Evolutionary conservation across 768 basidiomycete species (phyloP).

Genomic region (Dendrothele bispora): DNA sequence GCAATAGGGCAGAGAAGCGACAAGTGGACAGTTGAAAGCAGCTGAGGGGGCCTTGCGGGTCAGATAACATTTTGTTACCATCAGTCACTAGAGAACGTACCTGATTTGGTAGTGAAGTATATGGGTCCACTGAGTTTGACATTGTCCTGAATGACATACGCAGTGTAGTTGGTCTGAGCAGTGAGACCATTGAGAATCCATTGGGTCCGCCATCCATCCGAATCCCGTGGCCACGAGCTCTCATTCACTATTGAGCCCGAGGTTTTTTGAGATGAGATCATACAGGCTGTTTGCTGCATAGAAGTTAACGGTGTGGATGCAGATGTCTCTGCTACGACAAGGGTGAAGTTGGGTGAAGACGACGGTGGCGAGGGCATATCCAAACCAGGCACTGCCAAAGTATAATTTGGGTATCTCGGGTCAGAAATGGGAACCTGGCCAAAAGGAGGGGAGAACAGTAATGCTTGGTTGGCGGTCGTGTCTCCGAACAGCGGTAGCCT

Average conservation of each 20-base stretch:
- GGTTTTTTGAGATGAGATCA: slow-evolving; percentile 41
- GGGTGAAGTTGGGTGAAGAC: slow-evolving; percentile 46
- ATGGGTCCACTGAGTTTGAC: slow-evolving; percentile 66
- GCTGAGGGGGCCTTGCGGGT: slow-evolving; percentile 39
- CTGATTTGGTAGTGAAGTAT: slow-evolving; percentile 74
- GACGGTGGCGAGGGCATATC: slow-evolving; percentile 42
- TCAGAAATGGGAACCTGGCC: slow-evolving; percentile 21
- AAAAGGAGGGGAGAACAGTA: slow-evolving; percentile 70
- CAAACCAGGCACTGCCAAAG: slow-evolving; percentile 59
- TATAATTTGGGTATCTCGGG: slow-evolving; percentile 75
- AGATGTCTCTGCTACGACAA: slow-evolving; percentile 54
- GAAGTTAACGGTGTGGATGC: slow-evolving; percentile 28
- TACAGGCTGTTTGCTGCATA: slow-evolving; percentile 60
- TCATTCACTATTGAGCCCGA: slow-evolving; percentile 41
- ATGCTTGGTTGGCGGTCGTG: slow-evolving; percentile 68
- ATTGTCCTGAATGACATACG: slow-evolving; percentile 57
- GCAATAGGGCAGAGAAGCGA: slow-evolving; percentile 73
- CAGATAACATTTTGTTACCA: background rate
- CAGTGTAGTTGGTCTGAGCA: slow-evolving; percentile 77
- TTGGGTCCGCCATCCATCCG: slow-evolving; percentile 64
- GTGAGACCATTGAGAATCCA: slow-evolving; percentile 63
- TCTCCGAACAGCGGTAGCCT: slow-evolving; percentile 65
- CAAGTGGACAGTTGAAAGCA: slow-evolving; percentile 67
- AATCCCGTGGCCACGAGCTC: slow-evolving; percentile 57
- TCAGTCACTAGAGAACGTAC: slow-evolving; percentile 33